phyloP scores from a whole-genome alignment of 257 asterid species.

The Dorcoceras hygrometricum region DNA sequence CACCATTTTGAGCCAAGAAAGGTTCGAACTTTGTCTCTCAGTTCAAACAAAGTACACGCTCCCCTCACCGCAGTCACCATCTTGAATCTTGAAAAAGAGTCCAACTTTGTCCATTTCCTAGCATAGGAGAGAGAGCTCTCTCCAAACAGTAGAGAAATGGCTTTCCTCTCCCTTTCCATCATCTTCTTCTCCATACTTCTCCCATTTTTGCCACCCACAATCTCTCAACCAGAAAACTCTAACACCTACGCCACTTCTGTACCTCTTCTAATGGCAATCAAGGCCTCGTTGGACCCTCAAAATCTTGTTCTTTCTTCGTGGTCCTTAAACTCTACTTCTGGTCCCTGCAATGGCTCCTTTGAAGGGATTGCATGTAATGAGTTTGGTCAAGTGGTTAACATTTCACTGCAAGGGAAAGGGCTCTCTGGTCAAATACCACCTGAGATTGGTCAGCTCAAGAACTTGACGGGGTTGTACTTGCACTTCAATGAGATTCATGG shows the following conservation, averaged over 20 bases:
- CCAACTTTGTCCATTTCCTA: constrained; percentile 17
- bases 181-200: constrained; percentile 31
- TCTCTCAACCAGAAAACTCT: constrained; percentile 24
- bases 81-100: constrained; percentile 24
- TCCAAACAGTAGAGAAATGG: constrained; percentile 37
- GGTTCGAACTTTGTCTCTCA: background rate
- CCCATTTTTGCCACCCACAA: constrained; percentile 22
- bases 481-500: constrained; percentile 92
- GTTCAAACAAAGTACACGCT: background rate
- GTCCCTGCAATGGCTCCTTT: constrained; percentile 66
- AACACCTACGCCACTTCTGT: constrained; percentile 25
- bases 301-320: constrained; percentile 65
- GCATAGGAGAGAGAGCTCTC: constrained; percentile 29
- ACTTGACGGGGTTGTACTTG: constrained; percentile 82
- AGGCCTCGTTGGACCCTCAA: constrained; percentile 74
- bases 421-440: constrained; percentile 77
- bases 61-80: constrained; percentile 18
- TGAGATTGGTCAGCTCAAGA: constrained; percentile 73
- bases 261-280: constrained; percentile 63
- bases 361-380: constrained; percentile 84
- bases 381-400: constrained; percentile 70
- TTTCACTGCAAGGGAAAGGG: constrained; percentile 85
- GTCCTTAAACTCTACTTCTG: constrained; percentile 49
- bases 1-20: constrained; percentile 22
- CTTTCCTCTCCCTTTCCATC: constrained; percentile 26